Conservation (phyloP, 2,329 filamentous ascomycete species). For the Colletotrichum higginsianum region DNA sequence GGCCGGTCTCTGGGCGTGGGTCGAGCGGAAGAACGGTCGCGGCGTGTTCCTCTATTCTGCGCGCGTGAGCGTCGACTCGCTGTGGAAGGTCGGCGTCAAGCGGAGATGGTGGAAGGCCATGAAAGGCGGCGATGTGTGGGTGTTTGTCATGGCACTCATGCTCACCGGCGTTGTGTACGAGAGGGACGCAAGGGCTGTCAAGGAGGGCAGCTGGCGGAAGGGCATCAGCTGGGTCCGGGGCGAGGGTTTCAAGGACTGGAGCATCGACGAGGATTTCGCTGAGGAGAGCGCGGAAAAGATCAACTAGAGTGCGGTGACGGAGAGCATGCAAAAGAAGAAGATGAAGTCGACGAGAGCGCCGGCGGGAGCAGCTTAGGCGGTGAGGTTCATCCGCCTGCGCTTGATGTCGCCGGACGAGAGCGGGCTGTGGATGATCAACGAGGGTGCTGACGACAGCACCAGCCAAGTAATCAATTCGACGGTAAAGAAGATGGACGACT, state of each 20-base stretch:
- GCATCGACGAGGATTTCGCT: conserved; percentile 65
- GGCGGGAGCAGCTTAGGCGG: too few relatives aligned
- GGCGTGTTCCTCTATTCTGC: conserved; percentile 84
- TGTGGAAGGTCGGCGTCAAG: conserved; percentile 97
- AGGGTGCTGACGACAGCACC: background rate
- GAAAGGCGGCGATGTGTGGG: conserved; percentile 84
- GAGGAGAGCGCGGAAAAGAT: conserved; percentile 49
- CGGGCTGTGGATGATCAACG: background rate
- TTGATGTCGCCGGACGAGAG: background rate
- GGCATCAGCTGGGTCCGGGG: conserved; percentile 81
- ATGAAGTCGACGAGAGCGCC: background rate
- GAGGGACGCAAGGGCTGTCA: conserved; percentile 76
- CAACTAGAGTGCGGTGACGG: conserved; percentile 6
- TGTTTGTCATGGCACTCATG: conserved; percentile 86
- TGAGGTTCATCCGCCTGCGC: background rate
- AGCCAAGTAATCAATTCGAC: background rate
- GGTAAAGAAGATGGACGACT: background rate
- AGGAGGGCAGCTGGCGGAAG: conserved; percentile 78
- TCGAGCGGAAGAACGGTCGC: conserved; percentile 76
- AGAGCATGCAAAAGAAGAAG: background rate
- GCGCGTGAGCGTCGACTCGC: conserved; percentile 82
- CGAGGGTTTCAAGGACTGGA: conserved; percentile 81
- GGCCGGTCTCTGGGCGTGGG: conserved; percentile 87
- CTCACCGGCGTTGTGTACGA: conserved; percentile 85
- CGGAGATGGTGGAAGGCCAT: conserved; percentile 88